Evolutionary conservation across 2,329 filamentous ascomycete genomes (phyloP), one percentile per base, ranked within the genome.

Genomic region (Penicillium hesseltinei): DNA sequence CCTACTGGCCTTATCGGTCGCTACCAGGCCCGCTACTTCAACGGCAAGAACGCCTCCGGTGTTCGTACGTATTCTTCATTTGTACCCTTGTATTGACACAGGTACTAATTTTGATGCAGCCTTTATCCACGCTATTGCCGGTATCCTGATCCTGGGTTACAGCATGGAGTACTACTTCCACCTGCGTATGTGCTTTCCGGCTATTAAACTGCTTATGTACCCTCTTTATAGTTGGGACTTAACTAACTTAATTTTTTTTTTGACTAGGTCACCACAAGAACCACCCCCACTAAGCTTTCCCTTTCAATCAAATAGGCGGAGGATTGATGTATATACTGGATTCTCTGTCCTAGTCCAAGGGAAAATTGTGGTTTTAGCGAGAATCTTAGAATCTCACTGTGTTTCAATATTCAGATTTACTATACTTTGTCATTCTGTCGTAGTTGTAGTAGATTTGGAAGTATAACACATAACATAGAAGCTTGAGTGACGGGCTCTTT

Each of bases 111-210:
- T n/a, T 62, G 48, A 23, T 48, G 70, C 70, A 99, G 94, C 94
- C 65, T 85, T 99, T 73, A 83, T 96, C 71, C 94, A 99, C 79
- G 83, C 87, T 70, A 88, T 99, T 71, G 87, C 84, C 69, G 82
- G 86, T 74, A 81, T 99, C 62, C 80, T 96, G 66, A 79, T 86
- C 66, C 75, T 97, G 69, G 93, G 94, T 72, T 99, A 99, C 80
- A 90, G 89, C 71, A 91, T 97, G 82, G 92, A 96, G 83, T 99
- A 99, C 88, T 97, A 99, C 86, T 97, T 96, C 90, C 95, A 99
- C 82, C 85, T 99, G 73, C 91, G 94, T 99, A 88, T 80, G 91
- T 87, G 31, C 44, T 46, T 42, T 17, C 13, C 36, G n/a, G 21
- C 36, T n/a, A 9, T 23, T 25, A 10, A 17, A 36, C 33, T 31